phyloP scores from a whole-genome alignment of 164 flowering plant genomes.

The Sedum album region DNA sequence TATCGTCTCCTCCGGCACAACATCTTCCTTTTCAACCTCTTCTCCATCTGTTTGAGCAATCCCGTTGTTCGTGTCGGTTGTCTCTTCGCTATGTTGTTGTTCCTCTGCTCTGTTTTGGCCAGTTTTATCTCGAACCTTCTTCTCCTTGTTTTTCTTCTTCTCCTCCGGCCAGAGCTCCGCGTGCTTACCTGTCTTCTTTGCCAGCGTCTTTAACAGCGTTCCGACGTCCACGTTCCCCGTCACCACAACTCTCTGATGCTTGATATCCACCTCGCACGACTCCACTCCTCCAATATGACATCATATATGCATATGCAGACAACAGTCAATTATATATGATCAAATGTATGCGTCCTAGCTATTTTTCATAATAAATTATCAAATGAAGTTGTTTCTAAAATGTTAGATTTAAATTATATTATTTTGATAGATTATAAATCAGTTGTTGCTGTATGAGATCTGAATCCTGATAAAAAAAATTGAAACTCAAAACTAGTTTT shows the following conservation, averaged over 20 bases:
- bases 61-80: too few species aligned
- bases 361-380: too few species aligned
- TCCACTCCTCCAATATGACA: slow-evolving; percentile 1
- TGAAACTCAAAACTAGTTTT: too few species aligned
- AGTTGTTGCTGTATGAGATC: too few species aligned
- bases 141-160: not conserved
- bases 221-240: not conserved
- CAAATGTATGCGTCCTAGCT: too few species aligned
- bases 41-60: not conserved
- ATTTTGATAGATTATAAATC: too few species aligned
- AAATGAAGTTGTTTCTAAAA: too few species aligned
- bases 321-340: not conserved
- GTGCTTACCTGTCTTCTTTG: not conserved
- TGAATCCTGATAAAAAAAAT: too few species aligned
- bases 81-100: too few species aligned
- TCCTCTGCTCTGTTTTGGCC: not conserved
- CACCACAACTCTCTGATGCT: slow-evolving; percentile 4
- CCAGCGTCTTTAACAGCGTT: not conserved
- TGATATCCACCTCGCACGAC: slow-evolving; percentile 4
- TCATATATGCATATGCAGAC: not conserved
- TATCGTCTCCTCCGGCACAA: not conserved
- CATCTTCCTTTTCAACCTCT: not conserved
- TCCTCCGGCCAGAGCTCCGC: slow-evolving; percentile 3
- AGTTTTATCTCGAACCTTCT: not conserved
- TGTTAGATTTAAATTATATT: not conserved